Base-by-base conservation (phyloP, 495 filamentous ascomycete species). In the Amniculicola lignicola region DNA sequence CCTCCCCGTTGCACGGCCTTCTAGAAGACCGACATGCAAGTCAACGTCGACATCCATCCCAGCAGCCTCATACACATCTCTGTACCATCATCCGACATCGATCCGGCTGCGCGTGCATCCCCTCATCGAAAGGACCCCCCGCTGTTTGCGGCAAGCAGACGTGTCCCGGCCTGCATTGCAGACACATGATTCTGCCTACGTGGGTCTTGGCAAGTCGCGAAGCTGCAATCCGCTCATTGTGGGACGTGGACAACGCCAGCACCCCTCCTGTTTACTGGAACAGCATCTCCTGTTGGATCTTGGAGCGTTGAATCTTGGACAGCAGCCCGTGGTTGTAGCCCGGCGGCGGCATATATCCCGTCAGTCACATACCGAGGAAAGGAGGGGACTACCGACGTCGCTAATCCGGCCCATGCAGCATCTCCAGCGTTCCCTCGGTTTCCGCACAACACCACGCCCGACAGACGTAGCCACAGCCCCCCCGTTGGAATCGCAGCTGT, bases 141-240 rank as follows among this genome's bases (percentile, higher is more conserved):
- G 18, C 33, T n/a, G 21, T 27, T 19, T 47, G 37, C 46, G 7
- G 38, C 16, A 4, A 19, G 31, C 10, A 38, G 37, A 10, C 27
- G 28, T 51, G 33, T 51, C 18, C 16, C 19, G 38, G 29, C 23
- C 4, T 39, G 49, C 42, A 10, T 46, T 36, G 36, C 29, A 38
- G 47, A 46, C 59, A 62, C 59, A 44, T 57, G 53, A 62, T 39
- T 39, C 54, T 53, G 53, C 59, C 52, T 62, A 62, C 60, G 54
- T 59, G 60, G 49, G 54, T 29, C 60, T 63, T 57, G 60, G 60
- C 54, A 38, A 23, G 36, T 44, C 36, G 54, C 60, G 54, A 63
- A 37, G 39, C 41, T 51, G 31, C 45, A 54, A 54, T 59, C 60
- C 59, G 53, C 54, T 51, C 54, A 46, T 50, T 63, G 59, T 59